Percentiles rank a stretch among this genome's conserved stretches.
Evolutionary conservation across 2,329 filamentous ascomycete genomes (phyloP).

Genomic region (Aspergillus sp.): DNA sequence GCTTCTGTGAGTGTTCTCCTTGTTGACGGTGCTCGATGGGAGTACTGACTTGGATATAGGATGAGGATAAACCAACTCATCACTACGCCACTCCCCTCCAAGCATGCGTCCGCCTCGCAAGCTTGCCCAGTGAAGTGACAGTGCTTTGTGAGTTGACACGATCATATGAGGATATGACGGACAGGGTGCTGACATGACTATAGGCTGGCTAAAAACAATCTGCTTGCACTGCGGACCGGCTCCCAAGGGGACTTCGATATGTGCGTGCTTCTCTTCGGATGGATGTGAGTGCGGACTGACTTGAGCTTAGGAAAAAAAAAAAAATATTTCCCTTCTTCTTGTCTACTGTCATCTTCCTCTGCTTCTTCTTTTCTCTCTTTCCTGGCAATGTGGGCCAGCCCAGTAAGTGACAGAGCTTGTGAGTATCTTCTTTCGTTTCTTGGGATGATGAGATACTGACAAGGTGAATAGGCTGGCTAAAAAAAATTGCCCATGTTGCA

Average conservation of each 20-base stretch:
- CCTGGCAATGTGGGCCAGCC: slow-evolving; percentile 10
- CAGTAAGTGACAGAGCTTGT: slow-evolving; percentile 31
- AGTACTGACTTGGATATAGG: neutral
- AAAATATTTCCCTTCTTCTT: neutral
- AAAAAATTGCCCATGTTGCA: neutral
- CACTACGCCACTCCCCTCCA: neutral
- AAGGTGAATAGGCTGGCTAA: slow-evolving; percentile 17
- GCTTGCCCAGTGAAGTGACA: slow-evolving; percentile 19
- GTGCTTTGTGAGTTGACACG: slow-evolving; percentile 17
- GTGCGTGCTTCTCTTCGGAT: neutral
- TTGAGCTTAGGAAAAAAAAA: neutral
- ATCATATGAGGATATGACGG: neutral
- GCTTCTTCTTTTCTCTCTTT: neutral
- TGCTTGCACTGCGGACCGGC: slow-evolving; percentile 5
- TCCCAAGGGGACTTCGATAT: neutral
- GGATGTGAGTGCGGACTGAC: neutral
- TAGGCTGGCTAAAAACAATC: slow-evolving; percentile 23
- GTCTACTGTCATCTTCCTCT: neutral
- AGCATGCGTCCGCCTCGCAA: neutral
- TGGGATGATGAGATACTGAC: neutral
- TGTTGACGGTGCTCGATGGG: neutral
- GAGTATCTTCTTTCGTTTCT: slow-evolving; percentile 2
- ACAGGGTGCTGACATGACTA: neutral
- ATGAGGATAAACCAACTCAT: neutral
- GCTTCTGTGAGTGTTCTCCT: slow-evolving; percentile 3